Evolutionary conservation across 805 yeast species (phyloP), one percentile per base, ranked within the genome.

Genomic region (Isabelozyma rhagii): DNA sequence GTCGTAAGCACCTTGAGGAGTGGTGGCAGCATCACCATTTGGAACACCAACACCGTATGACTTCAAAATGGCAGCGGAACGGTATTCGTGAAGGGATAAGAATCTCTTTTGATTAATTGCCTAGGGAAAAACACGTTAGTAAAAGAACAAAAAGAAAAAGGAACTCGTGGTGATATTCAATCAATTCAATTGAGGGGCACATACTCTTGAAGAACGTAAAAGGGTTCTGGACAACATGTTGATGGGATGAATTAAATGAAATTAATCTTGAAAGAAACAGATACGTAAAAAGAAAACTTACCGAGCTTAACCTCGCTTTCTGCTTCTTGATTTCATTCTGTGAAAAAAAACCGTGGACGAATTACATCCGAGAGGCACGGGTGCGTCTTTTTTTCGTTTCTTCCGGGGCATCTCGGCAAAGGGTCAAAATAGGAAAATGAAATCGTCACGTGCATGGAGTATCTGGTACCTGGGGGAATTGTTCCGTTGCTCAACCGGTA

Each of bases 71-170:
- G 87, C 87, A 47, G 98, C 97, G 31, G 97, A 89, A 71, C 97
- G 89, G 83, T 73, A 94, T 75, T 94, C 99, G 67, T 94, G 99
- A 59, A 94, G 83, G 14, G 97, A 91, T 61, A 94, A 77, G 75
- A 76, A 77, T 80, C 99, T 89, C 55, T 70, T 74, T 60, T 71
- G 73, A 51, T 59, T 62, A 54, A 62, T 57, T 55, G 68, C 51
- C 66, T 63, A 48, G 6, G 39, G 39, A 38, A 27, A n/a, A 21
- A 21, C 25, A 21, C 15, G 65, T 60, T 60, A 58, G 67, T 62
- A 54, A 25, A 28, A 13, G 43, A 17, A 40, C 25, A 15, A 15
- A 15, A 15, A 15, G 17, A 15, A 15, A 15, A 15, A 15, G 17
- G 17, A 15, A 15, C 17, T 15, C 17, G 17, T 15, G 17, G 17